These are phyloP conservation scores for Candida ponderosae DNA, from an alignment of 805 yeast species.

Conservation along the genomic window DNA sequence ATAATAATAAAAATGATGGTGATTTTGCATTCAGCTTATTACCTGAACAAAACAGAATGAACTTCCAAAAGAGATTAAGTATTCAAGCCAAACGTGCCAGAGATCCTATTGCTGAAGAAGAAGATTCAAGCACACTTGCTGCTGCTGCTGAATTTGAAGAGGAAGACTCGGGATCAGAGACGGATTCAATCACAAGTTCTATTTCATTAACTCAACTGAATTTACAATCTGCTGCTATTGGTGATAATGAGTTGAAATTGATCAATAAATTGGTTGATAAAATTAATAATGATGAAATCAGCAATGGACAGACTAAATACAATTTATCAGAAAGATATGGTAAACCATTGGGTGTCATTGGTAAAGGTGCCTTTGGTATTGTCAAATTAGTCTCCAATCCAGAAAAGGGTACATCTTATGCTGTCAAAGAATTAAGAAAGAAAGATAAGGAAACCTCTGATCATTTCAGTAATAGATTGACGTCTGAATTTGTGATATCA, in stretches of 20 bases:
- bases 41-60: slow-evolving; percentile 20
- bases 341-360: slow-evolving; percentile 48
- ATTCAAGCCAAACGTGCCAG: slow-evolving; percentile 14
- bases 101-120: neutral
- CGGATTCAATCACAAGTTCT: too few species aligned
- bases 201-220: slow-evolving; percentile 5
- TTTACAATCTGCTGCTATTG: slow-evolving; percentile 33
- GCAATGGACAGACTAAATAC: slow-evolving; percentile 12
- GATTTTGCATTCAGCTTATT: slow-evolving; percentile 17
- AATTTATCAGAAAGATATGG: slow-evolving; percentile 41
- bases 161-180: neutral
- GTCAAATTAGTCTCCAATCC: slow-evolving; percentile 88
- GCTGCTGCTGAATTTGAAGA: slow-evolving; percentile 5
- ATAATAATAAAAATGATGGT: slow-evolving; percentile 6
- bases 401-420: slow-evolving; percentile 78
- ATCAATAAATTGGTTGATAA: slow-evolving; percentile 40
- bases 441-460: slow-evolving; percentile 95
- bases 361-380: slow-evolving; percentile 98
- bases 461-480: slow-evolving; percentile 86
- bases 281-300: slow-evolving; percentile 30
- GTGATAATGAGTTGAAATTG: slow-evolving; percentile 38
- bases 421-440: slow-evolving; percentile 89
- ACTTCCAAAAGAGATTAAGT: slow-evolving; percentile 20
- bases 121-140: slow-evolving; percentile 8
- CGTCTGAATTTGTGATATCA: slow-evolving; percentile 87